Evolutionary conservation across 176 grass and related monocot species (phyloP).

Genomic region (Aechmea fasciata): DNA sequence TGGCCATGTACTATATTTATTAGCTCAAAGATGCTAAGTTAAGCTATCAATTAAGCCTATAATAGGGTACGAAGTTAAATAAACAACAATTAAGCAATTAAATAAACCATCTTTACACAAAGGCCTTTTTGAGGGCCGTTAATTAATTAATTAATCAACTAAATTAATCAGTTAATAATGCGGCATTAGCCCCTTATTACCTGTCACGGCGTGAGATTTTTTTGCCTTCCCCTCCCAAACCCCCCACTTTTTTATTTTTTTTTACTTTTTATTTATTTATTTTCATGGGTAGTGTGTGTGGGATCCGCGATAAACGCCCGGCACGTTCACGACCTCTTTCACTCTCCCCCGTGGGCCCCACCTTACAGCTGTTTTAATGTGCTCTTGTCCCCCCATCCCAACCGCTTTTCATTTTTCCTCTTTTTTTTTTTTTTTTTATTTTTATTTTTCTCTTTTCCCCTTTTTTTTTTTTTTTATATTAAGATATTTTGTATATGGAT

Average conservation of each 20-base stretch:
- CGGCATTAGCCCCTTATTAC: background rate
- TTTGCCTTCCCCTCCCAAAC: too few species aligned
- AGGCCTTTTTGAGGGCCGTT: too few species aligned
- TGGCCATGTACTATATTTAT: background rate
- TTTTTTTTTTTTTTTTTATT: background rate
- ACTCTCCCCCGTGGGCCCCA: constrained; percentile 41
- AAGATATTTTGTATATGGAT: too few species aligned
- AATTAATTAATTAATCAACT: background rate
- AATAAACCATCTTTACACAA: too few species aligned
- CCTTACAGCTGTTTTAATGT: constrained; percentile 87
- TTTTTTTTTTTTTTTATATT: background rate
- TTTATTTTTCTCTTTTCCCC: too few species aligned
- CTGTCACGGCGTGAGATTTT: background rate
- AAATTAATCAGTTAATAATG: background rate
- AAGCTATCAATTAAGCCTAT: background rate
- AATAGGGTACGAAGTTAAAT: too few species aligned
- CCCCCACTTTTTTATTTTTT: too few species aligned
- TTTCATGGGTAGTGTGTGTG: background rate
- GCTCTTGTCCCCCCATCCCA: constrained; percentile 63
- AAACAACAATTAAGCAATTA: too few species aligned
- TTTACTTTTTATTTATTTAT: too few species aligned
- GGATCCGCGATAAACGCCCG: constrained; percentile 84
- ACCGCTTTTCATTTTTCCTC: constrained; percentile 20
- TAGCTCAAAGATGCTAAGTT: background rate
- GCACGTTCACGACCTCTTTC: constrained; percentile 81